Evolutionary conservation across 495 filamentous ascomycete species (phyloP).

Genomic region (Aspergillus taichungensis): DNA sequence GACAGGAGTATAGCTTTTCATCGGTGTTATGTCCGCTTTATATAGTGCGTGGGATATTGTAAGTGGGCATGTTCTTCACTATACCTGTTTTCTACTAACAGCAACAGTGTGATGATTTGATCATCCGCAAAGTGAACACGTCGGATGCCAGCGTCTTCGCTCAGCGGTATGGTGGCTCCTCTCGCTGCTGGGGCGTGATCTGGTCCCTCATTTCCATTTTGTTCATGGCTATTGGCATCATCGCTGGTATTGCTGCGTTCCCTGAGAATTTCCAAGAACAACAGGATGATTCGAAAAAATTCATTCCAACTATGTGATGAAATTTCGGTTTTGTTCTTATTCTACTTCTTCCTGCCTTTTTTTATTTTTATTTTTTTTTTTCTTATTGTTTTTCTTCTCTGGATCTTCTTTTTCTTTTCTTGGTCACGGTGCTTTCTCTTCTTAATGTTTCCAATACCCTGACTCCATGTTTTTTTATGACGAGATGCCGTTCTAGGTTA

Average conservation of each 20-base stretch:
- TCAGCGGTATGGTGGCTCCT: slow-evolving; percentile 66
- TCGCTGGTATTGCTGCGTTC: slow-evolving; percentile 69
- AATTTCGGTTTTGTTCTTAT: too few species aligned
- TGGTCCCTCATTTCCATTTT: slow-evolving; percentile 63
- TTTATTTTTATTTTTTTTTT: not conserved
- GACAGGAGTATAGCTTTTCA: slow-evolving; percentile 45
- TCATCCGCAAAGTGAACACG: slow-evolving; percentile 70
- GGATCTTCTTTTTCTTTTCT: not conserved
- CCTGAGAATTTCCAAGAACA: slow-evolving; percentile 58
- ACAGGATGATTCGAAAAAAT: slow-evolving; percentile 57
- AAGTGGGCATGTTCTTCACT: slow-evolving; percentile 16
- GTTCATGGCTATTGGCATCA: slow-evolving; percentile 63
- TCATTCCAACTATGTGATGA: slow-evolving; percentile 43
- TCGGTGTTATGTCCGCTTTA: slow-evolving; percentile 68
- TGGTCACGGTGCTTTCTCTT: not conserved
- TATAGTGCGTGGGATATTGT: slow-evolving; percentile 84
- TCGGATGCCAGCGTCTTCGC: slow-evolving; percentile 79
- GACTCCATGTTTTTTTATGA: too few species aligned
- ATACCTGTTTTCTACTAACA: not conserved
- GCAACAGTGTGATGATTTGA: slow-evolving; percentile 64
- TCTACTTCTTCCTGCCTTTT: not conserved
- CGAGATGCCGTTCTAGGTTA: too few species aligned
- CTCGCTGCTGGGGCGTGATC: slow-evolving; percentile 73
- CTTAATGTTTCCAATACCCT: too few species aligned
- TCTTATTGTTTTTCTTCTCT: not conserved